Conservation (phyloP, 176 grass and related monocot species). For the bread wheat (Triticum aestivum) region DNA sequence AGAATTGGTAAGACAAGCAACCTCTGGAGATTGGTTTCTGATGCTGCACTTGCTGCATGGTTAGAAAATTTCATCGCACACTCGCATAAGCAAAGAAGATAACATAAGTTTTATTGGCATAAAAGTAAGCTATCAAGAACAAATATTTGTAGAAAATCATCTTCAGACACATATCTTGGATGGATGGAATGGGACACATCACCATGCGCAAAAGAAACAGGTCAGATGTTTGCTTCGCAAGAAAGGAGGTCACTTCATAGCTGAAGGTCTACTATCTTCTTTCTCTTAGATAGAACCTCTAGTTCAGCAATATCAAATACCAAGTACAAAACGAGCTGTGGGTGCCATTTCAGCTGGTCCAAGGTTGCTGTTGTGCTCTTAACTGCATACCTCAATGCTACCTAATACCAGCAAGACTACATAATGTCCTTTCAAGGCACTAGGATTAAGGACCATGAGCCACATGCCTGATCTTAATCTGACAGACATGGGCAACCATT, state of each 20-base stretch:
- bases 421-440: background rate
- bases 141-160: background rate
- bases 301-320: background rate
- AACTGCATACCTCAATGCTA: conserved; percentile 1
- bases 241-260: background rate
- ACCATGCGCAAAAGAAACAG: conserved; percentile 25
- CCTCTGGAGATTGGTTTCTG: conserved; percentile 16
- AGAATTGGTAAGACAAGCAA: conserved; percentile 14
- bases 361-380: background rate
- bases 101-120: background rate
- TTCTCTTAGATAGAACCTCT: background rate
- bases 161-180: background rate
- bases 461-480: conserved; percentile 9
- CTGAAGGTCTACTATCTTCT: background rate
- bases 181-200: conserved; percentile 35
- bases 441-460: conserved; percentile 23
- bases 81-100: conserved; percentile 10
- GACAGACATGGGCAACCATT: background rate
- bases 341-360: conserved; percentile 21
- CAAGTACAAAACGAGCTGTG: background rate
- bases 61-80: conserved; percentile 17
- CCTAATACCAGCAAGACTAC: conserved; percentile 2
- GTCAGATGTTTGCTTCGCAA: conserved; percentile 16
- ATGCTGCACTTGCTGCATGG: background rate
- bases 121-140: conserved; percentile 14